These are phyloP conservation scores for Cercospora sp. DNA, from an alignment of 2,329 filamentous ascomycete species.

Conservation along the genomic window DNA sequence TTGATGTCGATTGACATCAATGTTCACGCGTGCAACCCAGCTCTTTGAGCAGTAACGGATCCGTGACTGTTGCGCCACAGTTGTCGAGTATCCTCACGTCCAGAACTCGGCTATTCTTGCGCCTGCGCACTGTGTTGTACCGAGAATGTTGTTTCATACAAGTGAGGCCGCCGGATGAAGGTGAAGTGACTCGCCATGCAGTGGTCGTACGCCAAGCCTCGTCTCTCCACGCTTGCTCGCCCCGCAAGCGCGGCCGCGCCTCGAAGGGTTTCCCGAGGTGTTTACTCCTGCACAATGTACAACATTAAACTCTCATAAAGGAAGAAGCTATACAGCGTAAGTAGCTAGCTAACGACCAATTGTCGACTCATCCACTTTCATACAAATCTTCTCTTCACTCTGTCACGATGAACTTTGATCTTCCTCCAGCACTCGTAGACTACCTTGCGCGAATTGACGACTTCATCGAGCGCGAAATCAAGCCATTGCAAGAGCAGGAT, in stretches of 20 bases:
- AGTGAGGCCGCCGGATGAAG: not conserved
- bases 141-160: not conserved
- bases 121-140: not conserved
- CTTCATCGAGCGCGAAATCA: slow-evolving; percentile 59
- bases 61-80: not conserved
- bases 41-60: not conserved
- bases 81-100: not conserved
- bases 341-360: no score
- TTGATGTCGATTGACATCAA: not conserved
- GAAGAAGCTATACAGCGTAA: not conserved
- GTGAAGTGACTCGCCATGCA: not conserved
- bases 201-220: slow-evolving; percentile 3
- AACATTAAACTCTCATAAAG: not conserved
- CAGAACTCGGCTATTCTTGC: not conserved
- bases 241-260: not conserved
- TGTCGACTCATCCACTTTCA: not conserved
- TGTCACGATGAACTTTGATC: slow-evolving; percentile 56
- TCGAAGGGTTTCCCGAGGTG: slow-evolving; percentile 1
- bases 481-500: slow-evolving; percentile 55
- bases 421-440: slow-evolving; percentile 52
- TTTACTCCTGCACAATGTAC: not conserved
- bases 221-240: not conserved
- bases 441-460: slow-evolving; percentile 55
- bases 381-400: not conserved
- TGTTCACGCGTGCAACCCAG: not conserved